phyloP scores from a whole-genome alignment of 1,284 basidiomycete species.

The Laetiporus sulphureus region DNA sequence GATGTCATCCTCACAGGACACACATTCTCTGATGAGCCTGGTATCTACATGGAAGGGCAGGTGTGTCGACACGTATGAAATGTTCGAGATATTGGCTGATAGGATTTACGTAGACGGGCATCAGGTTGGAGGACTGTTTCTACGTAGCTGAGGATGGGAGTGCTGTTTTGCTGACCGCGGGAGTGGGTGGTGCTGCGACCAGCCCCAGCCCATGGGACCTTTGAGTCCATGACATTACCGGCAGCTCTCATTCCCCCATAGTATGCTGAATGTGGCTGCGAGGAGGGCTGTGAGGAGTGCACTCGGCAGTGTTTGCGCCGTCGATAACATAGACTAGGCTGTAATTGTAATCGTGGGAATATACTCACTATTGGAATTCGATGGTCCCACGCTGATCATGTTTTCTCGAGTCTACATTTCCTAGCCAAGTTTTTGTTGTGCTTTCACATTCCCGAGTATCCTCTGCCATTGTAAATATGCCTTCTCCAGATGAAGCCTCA shows the following conservation, averaged over 20 bases:
- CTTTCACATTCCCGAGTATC: neutral
- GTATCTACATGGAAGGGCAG: conserved; percentile 73
- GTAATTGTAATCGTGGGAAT: no score
- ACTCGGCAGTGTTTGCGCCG: no score
- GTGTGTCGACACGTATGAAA: conserved; percentile 29
- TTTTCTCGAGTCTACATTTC: no score
- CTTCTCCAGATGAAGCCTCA: conserved; percentile 48
- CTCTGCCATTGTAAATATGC: conserved; percentile 16
- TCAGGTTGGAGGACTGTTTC: conserved; percentile 81
- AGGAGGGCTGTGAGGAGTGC: no score
- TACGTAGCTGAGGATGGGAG: conserved; percentile 52
- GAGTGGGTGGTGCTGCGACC: conserved; percentile 51
- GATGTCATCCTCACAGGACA: conserved; percentile 57
- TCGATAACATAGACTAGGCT: no score
- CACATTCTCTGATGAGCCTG: conserved; percentile 80
- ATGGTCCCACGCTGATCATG: no score
- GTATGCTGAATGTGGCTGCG: no score
- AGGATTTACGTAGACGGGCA: conserved; percentile 46
- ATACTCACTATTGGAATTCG: no score
- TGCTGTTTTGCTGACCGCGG: conserved; percentile 52
- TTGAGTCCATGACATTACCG: no score
- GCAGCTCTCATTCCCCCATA: no score
- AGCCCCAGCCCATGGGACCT: conserved; percentile 40
- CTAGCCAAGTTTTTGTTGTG: no score
- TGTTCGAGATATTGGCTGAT: neutral